These are phyloP conservation scores for Herpetomonas tarakana DNA, from an alignment of 208 protist species.

Conservation along the genomic window DNA sequence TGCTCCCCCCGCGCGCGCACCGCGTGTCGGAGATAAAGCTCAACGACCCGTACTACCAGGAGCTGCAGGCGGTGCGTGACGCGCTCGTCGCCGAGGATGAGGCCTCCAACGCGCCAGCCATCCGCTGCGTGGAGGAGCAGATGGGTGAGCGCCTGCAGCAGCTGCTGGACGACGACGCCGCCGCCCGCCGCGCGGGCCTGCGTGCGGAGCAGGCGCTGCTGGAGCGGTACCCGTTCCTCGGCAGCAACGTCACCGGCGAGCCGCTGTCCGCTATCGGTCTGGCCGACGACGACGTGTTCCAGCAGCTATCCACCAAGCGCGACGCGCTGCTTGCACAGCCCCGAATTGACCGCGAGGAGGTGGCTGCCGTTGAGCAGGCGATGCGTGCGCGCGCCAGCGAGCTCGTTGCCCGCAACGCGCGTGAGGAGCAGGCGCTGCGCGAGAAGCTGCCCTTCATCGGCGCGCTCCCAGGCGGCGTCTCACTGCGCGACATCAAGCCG, in stretches of 20 bases:
- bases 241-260: slow-evolving; percentile 7
- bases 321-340: slow-evolving; percentile 6
- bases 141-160: slow-evolving; percentile 32
- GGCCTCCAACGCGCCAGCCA: slow-evolving; percentile 21
- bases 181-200: slow-evolving; percentile 10
- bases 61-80: slow-evolving; percentile 35
- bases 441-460: slow-evolving; percentile 24
- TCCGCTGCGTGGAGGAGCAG: slow-evolving; percentile 44
- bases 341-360: not conserved
- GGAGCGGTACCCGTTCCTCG: slow-evolving; percentile 22
- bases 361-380: slow-evolving; percentile 16
- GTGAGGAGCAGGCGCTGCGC: slow-evolving; percentile 23
- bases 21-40: slow-evolving; percentile 12
- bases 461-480: slow-evolving; percentile 18
- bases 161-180: slow-evolving; percentile 20
- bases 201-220: slow-evolving; percentile 16
- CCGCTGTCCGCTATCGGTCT: slow-evolving; percentile 12
- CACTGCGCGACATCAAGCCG: slow-evolving; percentile 33
- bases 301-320: slow-evolving; percentile 9
- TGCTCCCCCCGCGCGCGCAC: slow-evolving; percentile 13
- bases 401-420: slow-evolving; percentile 11
- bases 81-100: slow-evolving; percentile 28
- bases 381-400: slow-evolving; percentile 21
- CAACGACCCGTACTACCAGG: slow-evolving; percentile 45
- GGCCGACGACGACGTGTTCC: slow-evolving; percentile 17